Evolutionary conservation across 1,139 yeast genomes (phyloP).

Genomic region (Pichia sp.): DNA sequence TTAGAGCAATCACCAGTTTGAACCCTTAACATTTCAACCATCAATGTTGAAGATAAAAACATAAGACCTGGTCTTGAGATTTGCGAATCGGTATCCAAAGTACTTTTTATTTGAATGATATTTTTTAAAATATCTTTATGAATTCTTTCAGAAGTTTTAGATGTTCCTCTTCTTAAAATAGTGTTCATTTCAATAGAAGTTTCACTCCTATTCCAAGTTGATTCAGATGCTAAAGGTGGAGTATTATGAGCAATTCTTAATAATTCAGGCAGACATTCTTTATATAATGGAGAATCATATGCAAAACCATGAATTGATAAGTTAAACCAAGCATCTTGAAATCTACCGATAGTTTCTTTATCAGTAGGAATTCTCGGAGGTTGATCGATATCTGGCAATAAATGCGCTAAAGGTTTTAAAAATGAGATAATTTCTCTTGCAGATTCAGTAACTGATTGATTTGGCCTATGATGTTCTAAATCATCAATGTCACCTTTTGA

Average conservation of each 20-base stretch:
- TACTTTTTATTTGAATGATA: constrained; percentile 20
- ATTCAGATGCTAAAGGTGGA: constrained; percentile 89
- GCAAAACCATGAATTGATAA: constrained; percentile 88
- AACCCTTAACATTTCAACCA: constrained; percentile 74
- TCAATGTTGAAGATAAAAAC: constrained; percentile 78
- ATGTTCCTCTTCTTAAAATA: constrained; percentile 83
- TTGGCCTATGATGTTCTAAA: constrained; percentile 76
- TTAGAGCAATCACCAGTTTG: constrained; percentile 77
- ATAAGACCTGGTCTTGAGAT: constrained; percentile 76
- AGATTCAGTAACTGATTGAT: constrained; percentile 67
- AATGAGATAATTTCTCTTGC: constrained; percentile 68
- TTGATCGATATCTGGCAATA: constrained; percentile 55
- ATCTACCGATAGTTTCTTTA: constrained; percentile 46
- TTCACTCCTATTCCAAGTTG: constrained; percentile 81
- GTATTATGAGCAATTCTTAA: constrained; percentile 76
- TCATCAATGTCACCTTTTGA: constrained; percentile 79
- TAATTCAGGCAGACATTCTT: constrained; percentile 42
- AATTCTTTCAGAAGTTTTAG: constrained; percentile 72
- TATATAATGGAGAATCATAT: constrained; percentile 50
- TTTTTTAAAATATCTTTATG: constrained; percentile 49
- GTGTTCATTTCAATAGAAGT: constrained; percentile 90
- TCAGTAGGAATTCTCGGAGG: constrained; percentile 39
- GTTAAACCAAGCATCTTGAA: constrained; percentile 92
- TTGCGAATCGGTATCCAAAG: constrained; percentile 35
- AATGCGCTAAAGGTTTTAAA: constrained; percentile 67